Percentiles rank a stretch among this genome's conserved stretches.
These are phyloP conservation scores for Draba incana DNA, from an alignment of 345 rosid genomes.

Conservation along the genomic window DNA sequence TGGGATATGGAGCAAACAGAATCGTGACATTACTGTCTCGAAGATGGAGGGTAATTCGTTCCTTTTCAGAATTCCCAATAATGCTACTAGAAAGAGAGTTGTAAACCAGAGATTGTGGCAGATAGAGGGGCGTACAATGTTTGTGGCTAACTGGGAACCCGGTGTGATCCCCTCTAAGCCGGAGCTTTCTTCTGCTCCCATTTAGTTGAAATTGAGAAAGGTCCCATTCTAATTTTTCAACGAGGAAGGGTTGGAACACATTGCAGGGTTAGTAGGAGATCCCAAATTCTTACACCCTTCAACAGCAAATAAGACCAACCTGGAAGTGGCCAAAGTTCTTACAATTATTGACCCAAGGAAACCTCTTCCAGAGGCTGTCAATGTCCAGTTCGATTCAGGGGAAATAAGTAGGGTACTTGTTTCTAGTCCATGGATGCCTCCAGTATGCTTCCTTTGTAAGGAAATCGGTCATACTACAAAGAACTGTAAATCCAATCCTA, in stretches of 20 bases:
- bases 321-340: background rate
- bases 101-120: background rate
- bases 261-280: background rate
- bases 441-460: accelerated
- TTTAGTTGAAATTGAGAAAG: background rate
- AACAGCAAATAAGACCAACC: background rate
- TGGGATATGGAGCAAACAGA: background rate
- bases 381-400: accelerated
- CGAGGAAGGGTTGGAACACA: background rate
- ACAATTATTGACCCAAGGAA: background rate
- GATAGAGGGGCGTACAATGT: background rate
- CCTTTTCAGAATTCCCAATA: background rate
- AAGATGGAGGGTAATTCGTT: background rate
- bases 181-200: background rate
- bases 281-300: background rate
- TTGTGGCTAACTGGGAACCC: background rate
- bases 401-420: accelerated
- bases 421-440: background rate
- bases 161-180: accelerated
- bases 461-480: accelerated
- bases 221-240: background rate
- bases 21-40: accelerated
- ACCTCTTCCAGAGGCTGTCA: accelerated
- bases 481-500: background rate
- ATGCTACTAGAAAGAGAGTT: accelerated